Percentiles rank a stretch among this genome's conserved stretches.
These are phyloP conservation scores for Penicillium cinerascens DNA, from an alignment of 495 filamentous ascomycete species.

Conservation along the genomic window DNA sequence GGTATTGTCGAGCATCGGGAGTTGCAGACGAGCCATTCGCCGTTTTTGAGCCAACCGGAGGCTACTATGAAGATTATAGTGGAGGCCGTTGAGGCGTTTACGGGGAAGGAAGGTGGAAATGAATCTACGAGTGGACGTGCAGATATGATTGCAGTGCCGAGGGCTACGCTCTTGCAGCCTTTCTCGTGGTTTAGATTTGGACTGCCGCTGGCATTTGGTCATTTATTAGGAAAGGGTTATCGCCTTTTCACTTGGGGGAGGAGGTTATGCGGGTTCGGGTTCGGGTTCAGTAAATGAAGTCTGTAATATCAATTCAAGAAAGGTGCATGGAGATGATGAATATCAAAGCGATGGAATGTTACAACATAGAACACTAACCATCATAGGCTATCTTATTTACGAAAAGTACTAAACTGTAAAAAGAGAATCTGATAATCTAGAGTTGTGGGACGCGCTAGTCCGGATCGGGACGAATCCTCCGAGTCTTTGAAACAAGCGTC, in stretches of 20 bases:
- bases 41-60: conserved; percentile 31
- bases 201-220: conserved; percentile 19
- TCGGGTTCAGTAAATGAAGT: background rate
- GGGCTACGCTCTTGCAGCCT: conserved; percentile 8
- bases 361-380: too few species aligned
- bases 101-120: background rate
- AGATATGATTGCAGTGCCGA: conserved; percentile 4
- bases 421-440: too few species aligned
- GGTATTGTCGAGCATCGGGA: conserved; percentile 26
- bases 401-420: too few species aligned
- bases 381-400: too few species aligned
- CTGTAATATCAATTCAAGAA: too few species aligned
- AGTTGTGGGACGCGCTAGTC: too few species aligned
- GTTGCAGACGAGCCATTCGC: conserved; percentile 32
- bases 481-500: too few species aligned
- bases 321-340: too few species aligned
- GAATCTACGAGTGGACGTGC: background rate
- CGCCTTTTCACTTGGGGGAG: conserved; percentile 12
- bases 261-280: conserved; percentile 9
- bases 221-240: conserved; percentile 11
- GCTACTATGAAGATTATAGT: conserved; percentile 23
- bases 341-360: too few species aligned
- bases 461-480: too few species aligned
- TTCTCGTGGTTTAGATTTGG: conserved; percentile 24
- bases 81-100: conserved; percentile 27